Evolutionary conservation across 225 moss, liverwort and hornwort genomes (phyloP), one percentile per base, ranked within the genome.

Genomic region (Bryum argenteum): DNA sequence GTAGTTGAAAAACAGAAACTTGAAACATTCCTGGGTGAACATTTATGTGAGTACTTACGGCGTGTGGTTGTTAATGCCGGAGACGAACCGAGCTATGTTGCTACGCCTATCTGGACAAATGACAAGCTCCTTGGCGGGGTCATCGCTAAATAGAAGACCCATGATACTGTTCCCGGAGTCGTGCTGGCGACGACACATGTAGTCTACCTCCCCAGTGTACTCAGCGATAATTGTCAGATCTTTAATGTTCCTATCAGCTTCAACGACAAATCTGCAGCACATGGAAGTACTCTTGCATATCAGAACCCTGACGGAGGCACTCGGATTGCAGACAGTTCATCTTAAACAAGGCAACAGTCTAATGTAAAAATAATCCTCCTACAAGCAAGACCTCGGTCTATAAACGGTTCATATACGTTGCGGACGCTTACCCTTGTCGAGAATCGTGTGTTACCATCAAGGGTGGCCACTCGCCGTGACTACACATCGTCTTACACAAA

Each of bases 121-220:
- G 19, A 97, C 97, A 24, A 97, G 85, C 70, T 97, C 94, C 66
- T 92, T 80, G 1, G 57, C 55, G 17, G 89, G 78, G 54, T 90
- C 83, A 3, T 85, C 69, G 11, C 87, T 88, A 47, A 97, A 97
- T 12, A 92, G 82, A 33, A 97, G 87, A 54, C 94, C 97, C 97
- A 97, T 97, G 41, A 97, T 94, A 70, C 90, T 89, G 71, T 97
- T 88, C 6, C 94, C 92, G 23, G 84, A 83, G 53, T 97, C 94
- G 51, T 88, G 24, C 15, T 66, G 67, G 39, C 94, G 92, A 61
- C 90, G 92, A 63, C 69, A 71, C 94, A 97, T 97, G 20, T 88
- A 94, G 63, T 97, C 97, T 14, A 97, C 97, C 77, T 97, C 97
- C 63, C 97, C 94, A 16, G 90, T 94, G 61, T 97, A 97, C 61